These are phyloP conservation scores for Chrysophaeum taylorii DNA, from an alignment of 352 stramenopile genomes.

Conservation along the genomic window DNA sequence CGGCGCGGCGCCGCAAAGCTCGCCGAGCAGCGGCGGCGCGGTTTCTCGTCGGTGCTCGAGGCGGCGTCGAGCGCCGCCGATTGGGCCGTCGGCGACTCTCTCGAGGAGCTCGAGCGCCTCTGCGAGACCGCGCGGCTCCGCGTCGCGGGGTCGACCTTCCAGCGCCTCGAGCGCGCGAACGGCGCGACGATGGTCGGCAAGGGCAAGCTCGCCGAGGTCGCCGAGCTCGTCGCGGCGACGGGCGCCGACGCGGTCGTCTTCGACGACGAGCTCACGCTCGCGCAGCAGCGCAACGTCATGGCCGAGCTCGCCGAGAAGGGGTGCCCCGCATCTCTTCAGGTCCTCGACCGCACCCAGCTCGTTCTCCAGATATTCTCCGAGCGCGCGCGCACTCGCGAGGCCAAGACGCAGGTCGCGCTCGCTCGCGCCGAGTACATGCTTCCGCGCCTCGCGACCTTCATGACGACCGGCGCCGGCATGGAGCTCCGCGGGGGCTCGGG, in stretches of 20 bases:
- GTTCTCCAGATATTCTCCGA: constrained; percentile 75
- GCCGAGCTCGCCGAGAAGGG: constrained; percentile 43
- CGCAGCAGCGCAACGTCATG: constrained; percentile 57
- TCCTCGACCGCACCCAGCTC: constrained; percentile 64
- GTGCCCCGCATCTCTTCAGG: constrained; percentile 37
- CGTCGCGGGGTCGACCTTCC: constrained; percentile 51
- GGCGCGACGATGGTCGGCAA: constrained; percentile 40
- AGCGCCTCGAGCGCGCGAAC: constrained; percentile 61
- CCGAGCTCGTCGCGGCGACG: constrained; percentile 39
- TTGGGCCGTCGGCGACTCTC: constrained; percentile 61
- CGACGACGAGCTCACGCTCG: constrained; percentile 63
- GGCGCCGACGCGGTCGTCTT: constrained; percentile 55
- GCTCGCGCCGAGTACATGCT: constrained; percentile 65
- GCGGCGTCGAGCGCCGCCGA: constrained; percentile 20
- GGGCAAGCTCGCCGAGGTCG: constrained; percentile 55
- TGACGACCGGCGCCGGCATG: constrained; percentile 30
- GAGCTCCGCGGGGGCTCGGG: not conserved
- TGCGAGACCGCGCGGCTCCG: constrained; percentile 58
- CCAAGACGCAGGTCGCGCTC: constrained; percentile 64
- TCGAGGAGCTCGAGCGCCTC: constrained; percentile 64
- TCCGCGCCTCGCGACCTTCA: constrained; percentile 63
- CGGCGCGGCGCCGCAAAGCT: not conserved
- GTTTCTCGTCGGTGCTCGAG: not conserved
- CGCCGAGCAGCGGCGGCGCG: not conserved
- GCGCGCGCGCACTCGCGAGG: constrained; percentile 61